Conservation (phyloP, 2,329 filamentous ascomycete genomes). For the Arthrobotrys musiformis region DNA sequence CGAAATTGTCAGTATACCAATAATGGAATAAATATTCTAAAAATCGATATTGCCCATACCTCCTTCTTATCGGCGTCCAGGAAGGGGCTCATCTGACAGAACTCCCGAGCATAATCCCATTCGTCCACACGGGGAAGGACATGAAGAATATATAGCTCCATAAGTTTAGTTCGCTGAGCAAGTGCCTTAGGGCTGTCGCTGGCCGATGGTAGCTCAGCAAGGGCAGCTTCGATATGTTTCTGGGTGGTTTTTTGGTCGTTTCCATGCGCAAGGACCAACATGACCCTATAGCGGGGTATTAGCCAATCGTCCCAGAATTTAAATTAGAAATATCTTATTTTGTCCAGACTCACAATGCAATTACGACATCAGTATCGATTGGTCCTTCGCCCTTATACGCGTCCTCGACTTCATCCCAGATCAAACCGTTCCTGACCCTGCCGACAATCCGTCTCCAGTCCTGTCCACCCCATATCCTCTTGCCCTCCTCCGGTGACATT, state of each 20-base stretch:
- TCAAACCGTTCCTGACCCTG: constrained; percentile 85
- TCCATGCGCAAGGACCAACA: constrained; percentile 88
- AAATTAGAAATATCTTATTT: neutral
- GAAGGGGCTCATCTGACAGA: constrained; percentile 85
- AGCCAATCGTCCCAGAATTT: neutral
- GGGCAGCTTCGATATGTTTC: constrained; percentile 85
- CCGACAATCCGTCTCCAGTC: constrained; percentile 84
- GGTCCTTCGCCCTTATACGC: constrained; percentile 86
- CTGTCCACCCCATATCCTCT: constrained; percentile 83
- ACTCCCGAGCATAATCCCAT: constrained; percentile 94
- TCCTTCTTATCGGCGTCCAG: constrained; percentile 79
- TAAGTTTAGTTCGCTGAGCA: constrained; percentile 78
- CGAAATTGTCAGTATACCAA: constrained; percentile 1
- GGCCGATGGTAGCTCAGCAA: constrained; percentile 72
- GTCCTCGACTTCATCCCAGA: constrained; percentile 94
- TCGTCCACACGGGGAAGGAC: constrained; percentile 92
- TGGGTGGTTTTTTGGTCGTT: constrained; percentile 85
- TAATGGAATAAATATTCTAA: neutral
- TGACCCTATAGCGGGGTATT: constrained; percentile 71
- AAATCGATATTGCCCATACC: constrained; percentile 34
- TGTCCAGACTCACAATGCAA: constrained; percentile 73
- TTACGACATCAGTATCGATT: constrained; percentile 93
- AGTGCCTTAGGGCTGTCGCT: constrained; percentile 59
- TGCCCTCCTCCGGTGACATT: constrained; percentile 88
- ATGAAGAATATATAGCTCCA: constrained; percentile 94